phyloP scores from a whole-genome alignment of 305 asterid species.

The Galium porrigens region DNA sequence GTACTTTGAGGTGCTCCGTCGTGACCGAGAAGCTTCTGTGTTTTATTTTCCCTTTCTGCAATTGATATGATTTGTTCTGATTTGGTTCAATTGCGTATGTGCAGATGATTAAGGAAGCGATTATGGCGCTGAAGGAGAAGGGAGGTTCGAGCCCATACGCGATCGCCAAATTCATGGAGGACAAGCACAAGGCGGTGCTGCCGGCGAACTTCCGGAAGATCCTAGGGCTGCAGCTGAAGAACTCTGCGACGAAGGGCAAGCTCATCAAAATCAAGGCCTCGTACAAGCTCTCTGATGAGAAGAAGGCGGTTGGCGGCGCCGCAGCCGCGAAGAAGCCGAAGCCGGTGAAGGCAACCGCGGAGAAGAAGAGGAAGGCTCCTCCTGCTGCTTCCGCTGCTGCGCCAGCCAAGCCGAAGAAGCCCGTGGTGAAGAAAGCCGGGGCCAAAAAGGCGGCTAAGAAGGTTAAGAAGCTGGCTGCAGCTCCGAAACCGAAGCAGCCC shows the following conservation, averaged over 20 bases:
- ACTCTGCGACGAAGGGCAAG: conserved; percentile 43
- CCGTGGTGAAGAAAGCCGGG: conserved; percentile 1
- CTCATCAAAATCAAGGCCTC: conserved; percentile 56
- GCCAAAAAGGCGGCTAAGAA: conserved; percentile 26
- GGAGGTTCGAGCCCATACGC: conserved; percentile 60
- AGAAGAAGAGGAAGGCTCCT: neutral
- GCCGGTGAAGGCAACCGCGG: neutral
- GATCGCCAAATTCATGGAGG: conserved; percentile 54
- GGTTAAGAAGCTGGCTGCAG: conserved; percentile 25
- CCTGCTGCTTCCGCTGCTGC: neutral
- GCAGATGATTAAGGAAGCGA: conserved; percentile 64
- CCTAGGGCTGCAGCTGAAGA: conserved; percentile 46
- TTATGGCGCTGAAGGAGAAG: conserved; percentile 37
- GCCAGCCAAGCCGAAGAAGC: conserved; percentile 6
- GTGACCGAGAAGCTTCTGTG: neutral
- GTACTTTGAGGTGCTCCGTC: conserved; percentile 37
- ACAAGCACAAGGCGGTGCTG: conserved; percentile 38
- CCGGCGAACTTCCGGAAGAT: conserved; percentile 53
- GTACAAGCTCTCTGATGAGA: conserved; percentile 38
- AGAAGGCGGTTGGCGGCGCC: conserved; percentile 16
- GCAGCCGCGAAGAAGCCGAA: conserved; percentile 13
- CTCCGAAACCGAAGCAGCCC: conserved; percentile 24
- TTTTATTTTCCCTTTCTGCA: neutral
- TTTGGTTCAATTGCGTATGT: neutral
- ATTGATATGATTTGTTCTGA: neutral